A percentile compares a stretch with the other conserved stretches of the same genome.
Conservation (phyloP, 1,284 basidiomycete species). For the Puccinia polysora region DNA sequence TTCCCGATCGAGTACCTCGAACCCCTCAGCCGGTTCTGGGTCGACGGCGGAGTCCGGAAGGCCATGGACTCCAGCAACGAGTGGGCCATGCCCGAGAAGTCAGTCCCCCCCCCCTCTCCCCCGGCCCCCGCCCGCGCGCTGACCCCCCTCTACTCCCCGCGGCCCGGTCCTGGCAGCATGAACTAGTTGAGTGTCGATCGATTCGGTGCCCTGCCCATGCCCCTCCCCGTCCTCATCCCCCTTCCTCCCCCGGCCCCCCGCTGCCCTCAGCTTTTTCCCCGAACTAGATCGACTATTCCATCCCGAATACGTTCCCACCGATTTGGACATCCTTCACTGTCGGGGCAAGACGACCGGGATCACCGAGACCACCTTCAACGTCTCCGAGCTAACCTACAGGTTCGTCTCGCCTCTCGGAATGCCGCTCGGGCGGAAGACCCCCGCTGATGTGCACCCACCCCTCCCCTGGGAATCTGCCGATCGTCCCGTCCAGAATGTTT, state of each 20-base stretch:
- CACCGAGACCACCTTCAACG: slow-evolving; percentile 78
- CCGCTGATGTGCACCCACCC: background rate
- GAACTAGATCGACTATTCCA: slow-evolving; percentile 73
- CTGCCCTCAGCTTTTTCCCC: slow-evolving; percentile 62
- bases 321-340: slow-evolving; percentile 65
- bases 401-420: no score
- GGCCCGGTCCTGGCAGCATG: slow-evolving; percentile 46
- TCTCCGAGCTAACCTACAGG: slow-evolving; percentile 48
- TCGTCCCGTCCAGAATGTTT: slow-evolving; percentile 61
- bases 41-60: slow-evolving; percentile 68
- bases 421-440: no score
- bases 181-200: slow-evolving; percentile 16
- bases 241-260: background rate
- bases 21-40: slow-evolving; percentile 71
- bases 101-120: slow-evolving; percentile 40
- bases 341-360: slow-evolving; percentile 86
- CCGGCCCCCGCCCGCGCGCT: background rate
- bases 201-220: background rate
- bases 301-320: slow-evolving; percentile 63
- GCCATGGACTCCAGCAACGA: slow-evolving; percentile 74
- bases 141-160: background rate
- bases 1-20: slow-evolving; percentile 66
- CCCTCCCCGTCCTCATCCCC: background rate
- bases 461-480: background rate
- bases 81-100: slow-evolving; percentile 77